Evolutionary conservation across 352 stramenopile species (phyloP), one percentile per base, ranked within the genome.

Genomic region (Globisporangium canariense): DNA sequence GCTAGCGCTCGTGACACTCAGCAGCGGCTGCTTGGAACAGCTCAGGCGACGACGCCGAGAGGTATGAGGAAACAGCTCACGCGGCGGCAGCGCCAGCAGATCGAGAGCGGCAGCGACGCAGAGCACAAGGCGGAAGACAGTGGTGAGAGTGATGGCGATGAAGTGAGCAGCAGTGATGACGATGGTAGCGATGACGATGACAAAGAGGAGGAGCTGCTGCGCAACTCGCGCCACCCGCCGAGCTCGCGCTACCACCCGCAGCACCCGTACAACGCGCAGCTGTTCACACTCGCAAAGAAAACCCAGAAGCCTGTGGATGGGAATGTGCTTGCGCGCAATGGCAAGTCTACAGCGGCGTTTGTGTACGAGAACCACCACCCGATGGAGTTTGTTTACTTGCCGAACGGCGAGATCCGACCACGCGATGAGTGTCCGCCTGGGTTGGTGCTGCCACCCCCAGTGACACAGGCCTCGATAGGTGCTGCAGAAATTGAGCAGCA

Each of bases 301-400:
- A 53, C 28, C 4, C 54, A 67, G 16, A 30, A 30, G 36, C 9
- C 41, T 9, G 47, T 20, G 16, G 28, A 14, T n/a, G 32, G 41
- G 18, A 61, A 30, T 38, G 36, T 41, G 36, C 49, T 50, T 4
- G 46, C n/a, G 45, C 62, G 20, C 61, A 61, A 49, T 41, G 30
- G 59, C 4, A 52, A 59, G 59, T 55, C 25, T 43, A 51, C 34
- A 41, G 49, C 49, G 60, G 49, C 50, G 61, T 51, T 22, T 60
- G 64, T 53, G 54, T 64, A 20, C 53, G 63, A 49, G 47, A 69
- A 22, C 43, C 55, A 41, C 20, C 64, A 62, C 11, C 78, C 76
- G 3, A 85, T 91, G 76, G 78, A 89, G 65, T 68, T 91, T 46
- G 79, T 91, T 28, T 86, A 76, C 46, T 30, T 89, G 64, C 70